These are phyloP conservation scores for Diaporthe ilicicola DNA, from an alignment of 2,329 filamentous ascomycete species.

Conservation along the genomic window DNA sequence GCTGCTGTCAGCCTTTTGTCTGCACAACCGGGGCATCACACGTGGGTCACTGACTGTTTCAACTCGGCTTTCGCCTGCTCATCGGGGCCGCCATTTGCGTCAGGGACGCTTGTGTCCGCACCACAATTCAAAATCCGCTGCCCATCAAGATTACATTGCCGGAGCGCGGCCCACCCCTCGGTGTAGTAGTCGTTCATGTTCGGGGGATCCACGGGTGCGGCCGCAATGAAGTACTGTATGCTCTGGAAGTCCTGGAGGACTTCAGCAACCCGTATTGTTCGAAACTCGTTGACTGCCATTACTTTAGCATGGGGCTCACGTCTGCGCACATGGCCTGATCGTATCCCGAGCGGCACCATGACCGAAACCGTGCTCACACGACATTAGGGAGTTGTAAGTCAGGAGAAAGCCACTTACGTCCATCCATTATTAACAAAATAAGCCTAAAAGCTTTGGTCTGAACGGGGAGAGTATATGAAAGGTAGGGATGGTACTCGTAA, in stretches of 20 bases:
- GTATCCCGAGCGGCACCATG: neutral
- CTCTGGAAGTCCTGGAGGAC: constrained; percentile 69
- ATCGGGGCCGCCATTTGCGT: constrained; percentile 59
- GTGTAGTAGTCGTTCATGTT: constrained; percentile 68
- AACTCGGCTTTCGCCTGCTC: constrained; percentile 71
- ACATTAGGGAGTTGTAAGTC: neutral
- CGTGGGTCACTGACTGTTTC: constrained; percentile 61
- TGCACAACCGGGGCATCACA: neutral
- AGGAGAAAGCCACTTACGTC: constrained; percentile 31
- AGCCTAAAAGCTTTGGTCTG: neutral
- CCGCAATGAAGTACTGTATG: constrained; percentile 69
- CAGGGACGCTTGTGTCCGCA: constrained; percentile 67
- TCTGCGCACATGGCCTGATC: neutral
- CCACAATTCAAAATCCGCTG: constrained; percentile 72
- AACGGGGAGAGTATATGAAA: neutral
- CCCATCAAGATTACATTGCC: constrained; percentile 69
- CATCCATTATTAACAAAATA: constrained; percentile 30
- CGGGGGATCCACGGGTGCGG: constrained; percentile 61
- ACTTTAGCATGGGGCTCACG: neutral
- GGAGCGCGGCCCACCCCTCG: constrained; percentile 68
- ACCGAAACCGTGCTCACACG: neutral
- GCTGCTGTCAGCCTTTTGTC: constrained; percentile 3
- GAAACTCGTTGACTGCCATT: constrained; percentile 65
- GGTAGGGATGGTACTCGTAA: constrained; percentile 16
- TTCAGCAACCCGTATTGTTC: constrained; percentile 68